Evolutionary conservation across 2,329 filamentous ascomycete species (phyloP).

Genomic region (Cladophialophora psammophila): DNA sequence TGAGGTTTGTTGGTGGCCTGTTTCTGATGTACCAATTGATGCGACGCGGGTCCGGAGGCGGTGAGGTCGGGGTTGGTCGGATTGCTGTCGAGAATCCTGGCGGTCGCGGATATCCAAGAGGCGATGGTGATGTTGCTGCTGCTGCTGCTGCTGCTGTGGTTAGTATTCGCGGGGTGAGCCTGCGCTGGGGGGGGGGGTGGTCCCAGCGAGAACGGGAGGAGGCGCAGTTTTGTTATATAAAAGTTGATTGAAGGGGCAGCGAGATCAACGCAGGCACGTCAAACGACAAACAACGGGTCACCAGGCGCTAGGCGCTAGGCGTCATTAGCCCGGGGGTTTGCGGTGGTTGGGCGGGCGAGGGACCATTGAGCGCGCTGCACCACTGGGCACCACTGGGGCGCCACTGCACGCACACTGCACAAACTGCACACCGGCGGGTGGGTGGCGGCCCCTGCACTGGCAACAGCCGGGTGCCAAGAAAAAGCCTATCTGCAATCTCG

Average conservation of each 20-base stretch:
- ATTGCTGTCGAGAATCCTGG: slow-evolving; percentile 13
- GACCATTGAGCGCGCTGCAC: too few relatives aligned
- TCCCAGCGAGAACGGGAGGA: slow-evolving; percentile 4
- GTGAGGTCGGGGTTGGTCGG: slow-evolving; percentile 17
- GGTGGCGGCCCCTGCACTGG: neutral
- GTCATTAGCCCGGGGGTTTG: slow-evolving; percentile 1
- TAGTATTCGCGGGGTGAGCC: slow-evolving; percentile 26
- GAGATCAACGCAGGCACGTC: slow-evolving; percentile 16
- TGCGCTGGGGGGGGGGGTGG: slow-evolving; percentile 11
- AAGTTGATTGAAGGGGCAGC: neutral
- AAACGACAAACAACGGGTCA: slow-evolving; percentile 6
- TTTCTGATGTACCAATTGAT: slow-evolving; percentile 5
- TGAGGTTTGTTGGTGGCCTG: slow-evolving; percentile 9
- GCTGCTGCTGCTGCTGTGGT: slow-evolving; percentile 30
- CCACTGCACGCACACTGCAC: neutral
- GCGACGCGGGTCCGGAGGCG: slow-evolving; percentile 26
- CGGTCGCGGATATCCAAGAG: slow-evolving; percentile 1
- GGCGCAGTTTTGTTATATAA: slow-evolving; percentile 4
- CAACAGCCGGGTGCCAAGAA: neutral
- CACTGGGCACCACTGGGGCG: too few relatives aligned
- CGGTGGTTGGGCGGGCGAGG: too few relatives aligned
- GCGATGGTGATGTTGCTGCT: slow-evolving; percentile 19
- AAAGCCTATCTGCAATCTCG: neutral
- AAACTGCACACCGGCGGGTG: too few relatives aligned
- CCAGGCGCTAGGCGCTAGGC: neutral